phyloP scores from a whole-genome alignment of 805 yeast species.

The Saccharomycopsis guyanensis region DNA sequence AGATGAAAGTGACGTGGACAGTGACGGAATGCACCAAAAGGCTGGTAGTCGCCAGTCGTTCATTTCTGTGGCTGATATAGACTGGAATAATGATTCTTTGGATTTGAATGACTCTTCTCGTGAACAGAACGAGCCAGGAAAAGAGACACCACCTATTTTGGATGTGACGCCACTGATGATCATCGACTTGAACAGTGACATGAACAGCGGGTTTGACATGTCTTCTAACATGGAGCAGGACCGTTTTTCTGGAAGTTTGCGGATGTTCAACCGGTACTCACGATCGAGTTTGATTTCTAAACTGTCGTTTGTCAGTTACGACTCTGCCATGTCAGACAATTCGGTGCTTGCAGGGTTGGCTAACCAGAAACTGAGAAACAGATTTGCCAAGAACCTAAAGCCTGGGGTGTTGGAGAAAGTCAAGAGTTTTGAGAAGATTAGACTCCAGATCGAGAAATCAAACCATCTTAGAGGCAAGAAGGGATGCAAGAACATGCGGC shows the following conservation, averaged over 20 bases:
- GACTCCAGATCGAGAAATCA: slow-evolving; percentile 2
- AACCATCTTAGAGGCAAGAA: background rate
- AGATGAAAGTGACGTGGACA: background rate
- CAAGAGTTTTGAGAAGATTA: slow-evolving; percentile 14
- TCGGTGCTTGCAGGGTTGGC: background rate
- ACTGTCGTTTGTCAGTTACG: slow-evolving; percentile 12
- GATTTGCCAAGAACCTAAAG: slow-evolving; percentile 1
- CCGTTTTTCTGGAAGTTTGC: slow-evolving; percentile 6
- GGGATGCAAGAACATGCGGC: background rate
- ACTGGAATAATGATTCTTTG: slow-evolving; percentile 11
- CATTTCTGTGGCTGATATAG: slow-evolving; percentile 6
- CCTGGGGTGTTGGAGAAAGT: slow-evolving; percentile 11
- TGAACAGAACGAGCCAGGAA: no score
- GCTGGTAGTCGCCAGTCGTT: background rate
- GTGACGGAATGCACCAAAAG: background rate
- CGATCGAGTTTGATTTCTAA: slow-evolving; percentile 8
- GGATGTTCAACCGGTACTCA: slow-evolving; percentile 2
- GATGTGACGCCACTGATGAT: slow-evolving; percentile 12
- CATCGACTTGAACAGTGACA: slow-evolving; percentile 4
- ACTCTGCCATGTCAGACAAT: slow-evolving; percentile 9
- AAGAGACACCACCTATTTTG: slow-evolving; percentile 19
- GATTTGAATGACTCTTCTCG: slow-evolving; percentile 27
- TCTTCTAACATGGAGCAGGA: background rate
- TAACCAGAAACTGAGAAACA: background rate
- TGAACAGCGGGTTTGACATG: background rate